Percentiles rank a stretch among this genome's conserved stretches.
phyloP scores from a whole-genome alignment of 1,284 basidiomycete genomes.

The Rhodofomes roseus region DNA sequence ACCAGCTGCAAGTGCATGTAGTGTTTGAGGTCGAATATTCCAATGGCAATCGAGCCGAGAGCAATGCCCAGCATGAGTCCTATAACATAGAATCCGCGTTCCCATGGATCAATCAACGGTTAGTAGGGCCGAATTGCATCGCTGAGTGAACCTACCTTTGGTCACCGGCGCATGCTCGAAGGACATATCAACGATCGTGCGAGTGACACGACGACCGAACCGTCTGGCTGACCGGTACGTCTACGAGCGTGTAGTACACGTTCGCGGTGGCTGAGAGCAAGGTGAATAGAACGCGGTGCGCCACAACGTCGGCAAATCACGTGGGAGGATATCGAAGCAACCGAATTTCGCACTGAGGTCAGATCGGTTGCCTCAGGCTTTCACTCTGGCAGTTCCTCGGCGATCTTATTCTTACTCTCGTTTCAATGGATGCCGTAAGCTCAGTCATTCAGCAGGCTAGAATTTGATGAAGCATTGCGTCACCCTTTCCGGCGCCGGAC shows the following conservation, averaged over 20 bases:
- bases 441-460: too few species aligned
- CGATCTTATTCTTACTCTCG: too few species aligned
- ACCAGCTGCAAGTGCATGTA: slow-evolving; percentile 60
- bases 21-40: slow-evolving; percentile 83
- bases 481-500: too few species aligned
- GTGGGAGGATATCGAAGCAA: not conserved
- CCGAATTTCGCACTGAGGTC: too few species aligned
- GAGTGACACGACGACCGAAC: too few species aligned
- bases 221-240: too few species aligned
- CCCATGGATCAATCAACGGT: not conserved
- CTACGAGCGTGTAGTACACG: not conserved
- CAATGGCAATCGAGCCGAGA: slow-evolving; percentile 65
- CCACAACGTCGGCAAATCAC: not conserved
- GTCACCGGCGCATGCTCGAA: slow-evolving; percentile 77
- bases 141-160: slow-evolving; percentile 49
- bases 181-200: slow-evolving; percentile 59
- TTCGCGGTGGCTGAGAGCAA: not conserved
- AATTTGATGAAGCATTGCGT: too few species aligned
- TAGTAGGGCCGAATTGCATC: not conserved
- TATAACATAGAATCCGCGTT: slow-evolving; percentile 31
- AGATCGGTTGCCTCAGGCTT: too few species aligned
- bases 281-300: not conserved
- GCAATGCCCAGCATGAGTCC: slow-evolving; percentile 75
- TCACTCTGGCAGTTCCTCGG: too few species aligned
- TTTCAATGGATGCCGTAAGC: too few species aligned